phyloP scores from a whole-genome alignment of 306 rosid species.

The Quercus variabilis region DNA sequence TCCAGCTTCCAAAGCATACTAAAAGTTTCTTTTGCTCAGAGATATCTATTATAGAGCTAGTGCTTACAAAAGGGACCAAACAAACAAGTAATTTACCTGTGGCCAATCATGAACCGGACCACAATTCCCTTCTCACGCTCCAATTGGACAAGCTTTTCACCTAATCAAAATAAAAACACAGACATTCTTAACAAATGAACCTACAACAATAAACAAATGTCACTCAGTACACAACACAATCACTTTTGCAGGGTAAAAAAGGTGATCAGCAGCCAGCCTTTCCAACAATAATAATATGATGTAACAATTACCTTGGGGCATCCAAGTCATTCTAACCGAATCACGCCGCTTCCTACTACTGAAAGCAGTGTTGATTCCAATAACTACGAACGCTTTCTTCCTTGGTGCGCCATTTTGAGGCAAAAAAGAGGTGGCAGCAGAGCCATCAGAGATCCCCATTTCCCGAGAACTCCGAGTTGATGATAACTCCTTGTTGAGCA shows the following conservation, averaged over 20 bases:
- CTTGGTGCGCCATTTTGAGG: conserved; percentile 28
- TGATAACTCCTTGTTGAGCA: conserved; percentile 76
- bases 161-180: conserved; percentile 29
- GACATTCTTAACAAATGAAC: conserved; percentile 22
- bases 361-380: conserved; percentile 97
- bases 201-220: not conserved
- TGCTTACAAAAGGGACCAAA: not conserved
- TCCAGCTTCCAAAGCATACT: not conserved
- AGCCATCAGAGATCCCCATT: conserved; percentile 36
- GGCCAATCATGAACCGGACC: conserved; percentile 96
- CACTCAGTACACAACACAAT: too few species aligned
- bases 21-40: not conserved
- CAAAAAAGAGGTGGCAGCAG: conserved; percentile 21
- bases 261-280: too few species aligned
- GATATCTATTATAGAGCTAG: not conserved
- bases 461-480: conserved; percentile 71
- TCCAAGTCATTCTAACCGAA: conserved; percentile 98
- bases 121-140: conserved; percentile 94
- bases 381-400: conserved; percentile 79
- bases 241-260: too few species aligned
- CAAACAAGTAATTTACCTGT: conserved; percentile 52
- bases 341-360: conserved; percentile 96
- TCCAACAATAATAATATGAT: not conserved
- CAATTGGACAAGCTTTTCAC: conserved; percentile 81
- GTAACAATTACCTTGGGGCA: conserved; percentile 76